Evolutionary conservation across 768 basidiomycete genomes (phyloP).

Genomic region (Phallus indusiatus): DNA sequence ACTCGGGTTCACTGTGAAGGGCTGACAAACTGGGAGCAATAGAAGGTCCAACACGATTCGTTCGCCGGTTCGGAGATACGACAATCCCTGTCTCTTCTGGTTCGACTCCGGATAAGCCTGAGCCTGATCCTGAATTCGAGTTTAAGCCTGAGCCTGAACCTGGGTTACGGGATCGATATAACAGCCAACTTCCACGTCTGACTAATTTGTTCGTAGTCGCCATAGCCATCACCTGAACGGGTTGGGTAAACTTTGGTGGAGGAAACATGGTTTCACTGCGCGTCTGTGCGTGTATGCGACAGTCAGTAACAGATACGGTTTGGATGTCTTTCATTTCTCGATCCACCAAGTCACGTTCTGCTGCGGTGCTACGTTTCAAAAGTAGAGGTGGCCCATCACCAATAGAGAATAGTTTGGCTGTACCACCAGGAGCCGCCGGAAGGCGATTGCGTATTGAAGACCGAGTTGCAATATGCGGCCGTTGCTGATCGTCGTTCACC

Average conservation of each 20-base stretch:
- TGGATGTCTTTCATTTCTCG: conserved; percentile 72
- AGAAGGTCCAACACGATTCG: not conserved
- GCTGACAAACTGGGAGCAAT: not conserved
- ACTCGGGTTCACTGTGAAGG: not conserved
- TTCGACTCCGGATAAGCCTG: too few species aligned
- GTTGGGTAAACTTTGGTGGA: conserved; percentile 29
- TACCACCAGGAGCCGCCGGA: not conserved
- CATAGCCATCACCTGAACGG: conserved; percentile 27
- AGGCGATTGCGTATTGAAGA: conserved; percentile 2
- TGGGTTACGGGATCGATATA: too few species aligned
- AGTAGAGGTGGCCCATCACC: conserved; percentile 51
- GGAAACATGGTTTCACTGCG: conserved; percentile 54
- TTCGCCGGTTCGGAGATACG: not conserved
- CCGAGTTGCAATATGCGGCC: not conserved
- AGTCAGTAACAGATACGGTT: conserved; percentile 60
- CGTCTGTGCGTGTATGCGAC: conserved; percentile 53
- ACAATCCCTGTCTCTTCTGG: not conserved
- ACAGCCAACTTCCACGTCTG: conserved; percentile 59
- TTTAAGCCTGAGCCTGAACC: too few species aligned
- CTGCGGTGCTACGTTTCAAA: conserved; percentile 56
- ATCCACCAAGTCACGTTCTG: conserved; percentile 64
- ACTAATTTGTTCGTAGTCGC: conserved; percentile 49
- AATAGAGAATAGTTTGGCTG: conserved; percentile 14
- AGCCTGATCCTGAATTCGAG: too few species aligned
- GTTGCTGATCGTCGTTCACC: not conserved